Conservation (phyloP, 2,329 filamentous ascomycete species). For the Ceratocystis eucalypticola region DNA sequence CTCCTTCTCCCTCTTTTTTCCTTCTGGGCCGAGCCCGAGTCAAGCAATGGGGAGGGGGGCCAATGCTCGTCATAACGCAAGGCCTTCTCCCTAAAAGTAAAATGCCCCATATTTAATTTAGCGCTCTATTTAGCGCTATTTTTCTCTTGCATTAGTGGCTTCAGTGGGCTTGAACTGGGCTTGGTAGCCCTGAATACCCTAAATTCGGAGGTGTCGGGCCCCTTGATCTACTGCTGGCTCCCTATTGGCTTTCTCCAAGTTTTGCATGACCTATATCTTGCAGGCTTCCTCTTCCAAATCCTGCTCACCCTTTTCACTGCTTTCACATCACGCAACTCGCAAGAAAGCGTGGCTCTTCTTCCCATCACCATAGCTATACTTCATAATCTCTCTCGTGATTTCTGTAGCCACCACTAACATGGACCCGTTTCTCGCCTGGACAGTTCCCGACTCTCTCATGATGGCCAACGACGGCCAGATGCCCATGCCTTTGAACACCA, state of each 20-base stretch:
- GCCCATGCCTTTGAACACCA: constrained; percentile 9
- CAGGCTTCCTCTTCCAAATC: neutral
- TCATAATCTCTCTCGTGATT: neutral
- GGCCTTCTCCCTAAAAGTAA: neutral
- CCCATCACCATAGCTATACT: neutral
- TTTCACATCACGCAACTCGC: neutral
- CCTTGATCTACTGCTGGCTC: neutral
- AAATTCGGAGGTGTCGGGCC: neutral
- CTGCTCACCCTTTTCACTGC: neutral
- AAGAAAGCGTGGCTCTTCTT: neutral
- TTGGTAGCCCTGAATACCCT: neutral
- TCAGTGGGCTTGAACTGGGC: neutral
- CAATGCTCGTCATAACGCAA: neutral
- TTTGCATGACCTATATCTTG: no score
- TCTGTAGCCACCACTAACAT: constrained; percentile 5
- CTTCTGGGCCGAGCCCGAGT: neutral
- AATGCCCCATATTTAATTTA: neutral
- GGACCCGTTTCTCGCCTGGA: neutral
- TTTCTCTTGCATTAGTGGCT: neutral
- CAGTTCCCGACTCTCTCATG: constrained; percentile 2
- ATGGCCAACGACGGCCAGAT: constrained; percentile 9
- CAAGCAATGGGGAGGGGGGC: neutral
- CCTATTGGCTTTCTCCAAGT: neutral
- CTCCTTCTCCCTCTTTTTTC: neutral
- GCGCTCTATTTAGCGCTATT: neutral